Evolutionary conservation across 2,329 filamentous ascomycete genomes (phyloP), one percentile per base, ranked within the genome.

Genomic region (Lasiodiplodia sp.): DNA sequence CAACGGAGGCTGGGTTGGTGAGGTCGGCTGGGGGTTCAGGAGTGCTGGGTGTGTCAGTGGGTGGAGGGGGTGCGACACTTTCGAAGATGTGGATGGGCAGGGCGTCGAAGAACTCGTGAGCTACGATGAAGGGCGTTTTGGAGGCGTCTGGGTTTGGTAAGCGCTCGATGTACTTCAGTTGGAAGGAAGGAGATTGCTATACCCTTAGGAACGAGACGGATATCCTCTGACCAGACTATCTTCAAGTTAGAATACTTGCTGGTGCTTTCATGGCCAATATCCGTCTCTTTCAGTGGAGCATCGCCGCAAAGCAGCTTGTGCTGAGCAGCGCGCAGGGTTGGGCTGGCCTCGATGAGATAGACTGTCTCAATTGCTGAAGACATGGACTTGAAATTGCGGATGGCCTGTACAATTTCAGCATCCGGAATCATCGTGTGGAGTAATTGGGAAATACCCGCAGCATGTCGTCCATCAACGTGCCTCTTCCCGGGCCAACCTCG

Each of bases 91-190:
- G 94, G 73, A 99, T 97, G 40, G 96, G 96, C 0, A 99, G 89
- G 2, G 96, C 96, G 74, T 99, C 96, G 82, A 99, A 99, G 85
- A 99, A 98, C 78, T 99, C 96, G 79, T 99, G 96, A 4, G 96
- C 96, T 60, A 98, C 88, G 70, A 99, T 97, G 79, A 98, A 96
- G 0, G 96, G 95, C 25, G 90, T 92, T 76, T 91, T 92, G 70
- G 87, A 85, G 25, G 88, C 81, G 70, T 88, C 89, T 90, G 72
- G 63, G 31, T 21, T 10, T 40, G 67, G 62, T 79, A 49, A 77
- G 73, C n/a, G 62, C 57, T 69, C 57, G 31, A 72, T 38, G n/a
- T 18, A 18, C 21, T 11, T 67, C 12, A 2, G 18, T 57, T 18
- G 23, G 18, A 21, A 16, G 31, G 31, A 18, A 23, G 4, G 3